A percentile compares a stretch with the other conserved stretches of the same genome.
Evolutionary conservation across 2,329 filamentous ascomycete genomes (phyloP).

Genomic region (Mariannaea sp.): DNA sequence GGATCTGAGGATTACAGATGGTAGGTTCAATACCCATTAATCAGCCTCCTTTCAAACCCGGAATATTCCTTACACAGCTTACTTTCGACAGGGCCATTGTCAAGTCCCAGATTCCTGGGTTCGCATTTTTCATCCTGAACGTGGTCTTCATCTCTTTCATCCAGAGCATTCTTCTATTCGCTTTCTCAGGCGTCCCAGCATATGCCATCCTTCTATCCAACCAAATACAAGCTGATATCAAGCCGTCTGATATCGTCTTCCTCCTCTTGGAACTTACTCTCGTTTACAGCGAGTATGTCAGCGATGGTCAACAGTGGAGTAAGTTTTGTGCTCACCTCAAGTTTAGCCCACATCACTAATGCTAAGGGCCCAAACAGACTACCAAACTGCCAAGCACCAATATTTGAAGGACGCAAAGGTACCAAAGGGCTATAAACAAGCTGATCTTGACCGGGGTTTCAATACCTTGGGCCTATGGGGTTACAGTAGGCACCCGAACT

Average conservation of each 20-base stretch:
- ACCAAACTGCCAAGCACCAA: slow-evolving; percentile 76
- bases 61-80: slow-evolving; percentile 8
- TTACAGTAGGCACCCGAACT: slow-evolving; percentile 92
- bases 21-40: slow-evolving; percentile 42
- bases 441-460: slow-evolving; percentile 89
- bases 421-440: slow-evolving; percentile 65
- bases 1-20: slow-evolving; percentile 97
- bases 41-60: not conserved
- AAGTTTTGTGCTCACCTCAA: slow-evolving; percentile 35
- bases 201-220: slow-evolving; percentile 81
- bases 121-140: slow-evolving; percentile 83
- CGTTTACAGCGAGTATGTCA: slow-evolving; percentile 73
- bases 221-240: slow-evolving; percentile 60
- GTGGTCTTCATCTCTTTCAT: slow-evolving; percentile 83
- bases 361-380: slow-evolving; percentile 55
- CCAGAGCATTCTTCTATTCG: slow-evolving; percentile 81
- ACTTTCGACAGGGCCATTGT: slow-evolving; percentile 65
- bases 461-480: slow-evolving; percentile 83
- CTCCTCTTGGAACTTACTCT: slow-evolving; percentile 54
- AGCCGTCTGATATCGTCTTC: slow-evolving; percentile 54
- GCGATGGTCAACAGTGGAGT: slow-evolving; percentile 94
- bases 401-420: slow-evolving; percentile 78
- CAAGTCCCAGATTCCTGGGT: slow-evolving; percentile 64
- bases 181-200: slow-evolving; percentile 74
- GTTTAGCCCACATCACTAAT: not conserved